Conservation (phyloP, 768 basidiomycete species). For the Termitomyces sp. region DNA sequence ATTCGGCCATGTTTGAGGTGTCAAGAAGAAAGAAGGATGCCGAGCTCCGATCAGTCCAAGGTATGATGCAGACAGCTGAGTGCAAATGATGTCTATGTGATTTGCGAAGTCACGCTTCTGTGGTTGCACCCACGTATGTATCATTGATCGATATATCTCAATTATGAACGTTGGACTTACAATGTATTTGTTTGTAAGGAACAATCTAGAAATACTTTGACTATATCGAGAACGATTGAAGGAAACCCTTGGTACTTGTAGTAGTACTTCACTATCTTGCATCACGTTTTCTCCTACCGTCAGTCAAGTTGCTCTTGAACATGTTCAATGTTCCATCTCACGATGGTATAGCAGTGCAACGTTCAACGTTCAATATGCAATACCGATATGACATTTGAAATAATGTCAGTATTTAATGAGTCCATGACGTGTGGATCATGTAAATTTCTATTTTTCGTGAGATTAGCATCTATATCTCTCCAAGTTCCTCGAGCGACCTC, state of each 20-base stretch:
- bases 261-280: background rate
- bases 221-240: background rate
- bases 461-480: too few species aligned
- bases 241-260: too few species aligned
- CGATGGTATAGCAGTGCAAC: too few species aligned
- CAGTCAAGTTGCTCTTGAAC: background rate
- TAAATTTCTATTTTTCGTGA: too few species aligned
- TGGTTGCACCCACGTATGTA: background rate
- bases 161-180: background rate
- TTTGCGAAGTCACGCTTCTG: too few species aligned
- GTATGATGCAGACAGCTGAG: background rate
- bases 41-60: slow-evolving; percentile 4
- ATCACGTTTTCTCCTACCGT: background rate
- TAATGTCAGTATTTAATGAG: too few species aligned
- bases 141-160: background rate
- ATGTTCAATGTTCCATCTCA: background rate
- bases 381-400: background rate
- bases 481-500: too few species aligned
- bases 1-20: slow-evolving; percentile 6
- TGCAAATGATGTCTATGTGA: too few species aligned
- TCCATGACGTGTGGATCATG: too few species aligned
- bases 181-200: background rate
- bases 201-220: too few species aligned
- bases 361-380: background rate
- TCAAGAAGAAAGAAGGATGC: background rate